These are phyloP conservation scores for Phytopythium oedochilum DNA, from an alignment of 352 stramenopile species.

Conservation along the genomic window DNA sequence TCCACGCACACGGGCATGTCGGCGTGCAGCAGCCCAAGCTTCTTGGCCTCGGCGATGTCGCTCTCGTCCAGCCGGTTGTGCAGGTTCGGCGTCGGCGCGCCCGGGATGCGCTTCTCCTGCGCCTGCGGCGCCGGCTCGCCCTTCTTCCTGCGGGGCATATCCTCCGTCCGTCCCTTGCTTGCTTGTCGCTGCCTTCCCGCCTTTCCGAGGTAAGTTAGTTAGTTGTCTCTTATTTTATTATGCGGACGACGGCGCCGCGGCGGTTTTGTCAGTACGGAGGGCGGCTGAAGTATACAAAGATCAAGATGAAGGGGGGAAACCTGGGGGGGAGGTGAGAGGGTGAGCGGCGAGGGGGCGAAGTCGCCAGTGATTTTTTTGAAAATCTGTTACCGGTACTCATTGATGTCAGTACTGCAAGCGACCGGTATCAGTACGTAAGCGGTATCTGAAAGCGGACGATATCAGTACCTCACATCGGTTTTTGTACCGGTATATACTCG, in stretches of 20 bases:
- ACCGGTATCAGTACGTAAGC: neutral
- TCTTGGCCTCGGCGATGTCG: slow-evolving; percentile 42
- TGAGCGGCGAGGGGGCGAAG: too few species aligned
- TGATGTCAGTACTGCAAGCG: neutral
- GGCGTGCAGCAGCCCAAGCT: slow-evolving; percentile 42
- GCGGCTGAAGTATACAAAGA: neutral
- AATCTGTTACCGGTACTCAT: slow-evolving; percentile 2
- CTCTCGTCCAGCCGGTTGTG: slow-evolving; percentile 62
- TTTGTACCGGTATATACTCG: too few species aligned
- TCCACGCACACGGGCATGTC: slow-evolving; percentile 44
- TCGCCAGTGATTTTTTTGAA: neutral
- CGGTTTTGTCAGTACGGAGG: neutral
- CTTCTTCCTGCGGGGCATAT: slow-evolving; percentile 2
- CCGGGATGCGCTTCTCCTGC: slow-evolving; percentile 2
- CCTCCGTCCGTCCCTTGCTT: neutral
- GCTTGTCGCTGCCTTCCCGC: neutral
- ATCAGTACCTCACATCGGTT: too few species aligned
- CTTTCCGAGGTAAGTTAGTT: too few species aligned
- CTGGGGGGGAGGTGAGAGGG: neutral
- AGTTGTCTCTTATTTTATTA: neutral
- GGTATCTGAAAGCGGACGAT: too few species aligned
- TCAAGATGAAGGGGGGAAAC: neutral
- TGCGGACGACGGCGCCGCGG: neutral
- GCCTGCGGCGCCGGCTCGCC: neutral
- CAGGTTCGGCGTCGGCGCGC: slow-evolving; percentile 8